Evolutionary conservation across 495 filamentous ascomycete species (phyloP).

Genomic region (Cryomyces minteri): DNA sequence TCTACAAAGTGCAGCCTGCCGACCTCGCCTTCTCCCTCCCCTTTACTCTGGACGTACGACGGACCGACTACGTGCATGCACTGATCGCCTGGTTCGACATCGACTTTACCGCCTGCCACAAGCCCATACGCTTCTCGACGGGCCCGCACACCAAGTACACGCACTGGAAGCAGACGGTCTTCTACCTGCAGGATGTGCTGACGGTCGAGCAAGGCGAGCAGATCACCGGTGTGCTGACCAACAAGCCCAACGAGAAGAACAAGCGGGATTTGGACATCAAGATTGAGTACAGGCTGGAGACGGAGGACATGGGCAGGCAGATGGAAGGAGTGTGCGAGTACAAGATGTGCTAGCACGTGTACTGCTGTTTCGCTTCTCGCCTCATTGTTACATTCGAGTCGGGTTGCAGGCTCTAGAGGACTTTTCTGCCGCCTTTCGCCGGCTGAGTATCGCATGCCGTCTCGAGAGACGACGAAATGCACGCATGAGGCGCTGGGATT

Average conservation of each 20-base stretch:
- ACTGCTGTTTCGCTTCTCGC: no score
- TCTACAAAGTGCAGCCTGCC: slow-evolving; percentile 54
- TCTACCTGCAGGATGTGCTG: slow-evolving; percentile 24
- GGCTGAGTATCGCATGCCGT: no score
- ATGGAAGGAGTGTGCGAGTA: slow-evolving; percentile 60
- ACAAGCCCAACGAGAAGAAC: slow-evolving; percentile 86
- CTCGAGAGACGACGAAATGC: no score
- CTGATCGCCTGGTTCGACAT: slow-evolving; percentile 98
- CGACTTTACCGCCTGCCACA: slow-evolving; percentile 80
- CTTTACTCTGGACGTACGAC: slow-evolving; percentile 52
- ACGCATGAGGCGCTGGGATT: no score
- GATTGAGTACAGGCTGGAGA: slow-evolving; percentile 65
- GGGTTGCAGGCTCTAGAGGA: no score
- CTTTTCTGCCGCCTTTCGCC: no score
- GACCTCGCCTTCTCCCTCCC: slow-evolving; percentile 62
- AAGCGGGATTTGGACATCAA: slow-evolving; percentile 85
- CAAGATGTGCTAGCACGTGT: slow-evolving; percentile 48
- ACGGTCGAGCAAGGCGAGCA: slow-evolving; percentile 25
- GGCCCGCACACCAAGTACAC: slow-evolving; percentile 30
- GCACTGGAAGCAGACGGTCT: slow-evolving; percentile 31
- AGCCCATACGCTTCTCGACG: slow-evolving; percentile 27
- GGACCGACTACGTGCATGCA: slow-evolving; percentile 84
- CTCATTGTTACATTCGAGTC: no score
- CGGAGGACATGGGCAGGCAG: slow-evolving; percentile 45
- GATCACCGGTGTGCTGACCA: slow-evolving; percentile 52